Base-by-base conservation (phyloP, 305 asterid species). In the Solanum hybrid region DNA sequence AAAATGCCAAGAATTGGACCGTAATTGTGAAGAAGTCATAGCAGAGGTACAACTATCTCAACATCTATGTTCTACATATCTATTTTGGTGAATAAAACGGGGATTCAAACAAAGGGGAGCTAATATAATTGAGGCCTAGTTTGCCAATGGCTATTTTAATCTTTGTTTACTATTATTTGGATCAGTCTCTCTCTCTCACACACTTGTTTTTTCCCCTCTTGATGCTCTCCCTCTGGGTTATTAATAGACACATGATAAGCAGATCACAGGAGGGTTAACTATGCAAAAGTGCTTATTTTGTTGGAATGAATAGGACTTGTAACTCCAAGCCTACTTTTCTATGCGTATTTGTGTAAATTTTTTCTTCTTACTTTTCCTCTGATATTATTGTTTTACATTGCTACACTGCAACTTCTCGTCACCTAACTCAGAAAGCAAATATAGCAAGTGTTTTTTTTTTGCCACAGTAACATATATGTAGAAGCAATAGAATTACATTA, bases 21-120 rank as follows among this genome's bases (percentile, higher is more conserved):
- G 61, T 79, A 94, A 94, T 92, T 92, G 92, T 79, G 97, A 96
- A 93, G 95, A 95, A 91, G 94, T 97, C 80, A 87, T 91, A 89
- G 90, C 90, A 8, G 95, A 93, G 98, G 99, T 96, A 93, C 73
- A 79, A n/a, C 78, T 20, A 64, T 81, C 73, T 83, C 18, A 4
- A 75, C 34, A 57, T 42, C 31, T 73, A 57, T 71, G 75, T n/a
- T 33, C 39, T 73, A 12, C 35, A 11, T 24, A 71, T 87, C 31
- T 16, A 37, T 73, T 11, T 87, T 73, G 64, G 42, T 46, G 31
- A 36, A 10, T 8, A 16, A 42, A 39, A 73, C n/a, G 4, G 29
- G 74, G 40, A 84, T 46, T 84, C 11, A 31, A 84, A 84, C 29
- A 18, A 84, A 35, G 24, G 87, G 71, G 74, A 29, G 75, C 5